Evolutionary conservation across 257 asterid species (phyloP).

Genomic region (Solanum commersonii): DNA sequence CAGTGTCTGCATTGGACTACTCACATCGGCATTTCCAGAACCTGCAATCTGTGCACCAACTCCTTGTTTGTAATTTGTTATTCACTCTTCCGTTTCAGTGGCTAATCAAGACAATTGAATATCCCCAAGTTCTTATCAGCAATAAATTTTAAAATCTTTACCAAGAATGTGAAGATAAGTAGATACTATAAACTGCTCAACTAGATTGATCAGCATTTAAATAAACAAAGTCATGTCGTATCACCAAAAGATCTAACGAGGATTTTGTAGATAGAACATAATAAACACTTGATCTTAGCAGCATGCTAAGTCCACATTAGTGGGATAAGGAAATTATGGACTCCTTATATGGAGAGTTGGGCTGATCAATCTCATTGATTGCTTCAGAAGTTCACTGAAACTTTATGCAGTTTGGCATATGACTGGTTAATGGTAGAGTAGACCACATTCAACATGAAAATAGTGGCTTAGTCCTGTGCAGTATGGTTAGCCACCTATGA

Average conservation of each 20-base stretch:
- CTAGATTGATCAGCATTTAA: background rate
- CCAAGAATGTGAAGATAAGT: background rate
- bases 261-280: background rate
- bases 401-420: background rate
- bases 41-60: conserved; percentile 31
- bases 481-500: background rate
- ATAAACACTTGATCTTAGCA: background rate
- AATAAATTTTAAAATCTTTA: background rate
- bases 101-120: conserved; percentile 24
- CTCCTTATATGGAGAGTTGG: background rate
- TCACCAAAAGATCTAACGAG: background rate
- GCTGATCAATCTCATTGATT: background rate
- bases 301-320: background rate
- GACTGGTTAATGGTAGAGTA: background rate
- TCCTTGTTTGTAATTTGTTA: conserved; percentile 36
- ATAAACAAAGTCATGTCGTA: background rate
- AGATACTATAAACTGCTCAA: background rate
- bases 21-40: conserved; percentile 20
- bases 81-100: conserved; percentile 55
- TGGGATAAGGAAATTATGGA: background rate
- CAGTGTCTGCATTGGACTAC: conserved; percentile 46
- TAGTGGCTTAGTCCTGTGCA: background rate
- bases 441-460: background rate
- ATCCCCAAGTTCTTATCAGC: background rate
- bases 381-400: background rate